A percentile compares a stretch with the other conserved stretches of the same genome.
These are phyloP conservation scores for Kwoniella pini DNA, from an alignment of 768 basidiomycete genomes.

Conservation along the genomic window DNA sequence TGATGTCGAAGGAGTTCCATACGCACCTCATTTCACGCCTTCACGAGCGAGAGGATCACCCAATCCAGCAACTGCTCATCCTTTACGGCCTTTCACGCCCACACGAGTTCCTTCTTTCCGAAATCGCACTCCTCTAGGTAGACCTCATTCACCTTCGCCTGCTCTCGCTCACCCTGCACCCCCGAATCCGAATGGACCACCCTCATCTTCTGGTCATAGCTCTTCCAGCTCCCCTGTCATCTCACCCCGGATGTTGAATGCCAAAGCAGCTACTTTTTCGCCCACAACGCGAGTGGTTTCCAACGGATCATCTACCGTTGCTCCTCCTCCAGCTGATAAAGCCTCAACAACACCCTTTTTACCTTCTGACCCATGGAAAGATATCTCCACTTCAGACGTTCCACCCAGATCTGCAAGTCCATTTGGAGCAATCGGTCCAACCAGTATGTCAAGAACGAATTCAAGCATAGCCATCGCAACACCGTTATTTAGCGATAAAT, in stretches of 20 bases:
- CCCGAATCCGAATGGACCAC: constrained; percentile 20
- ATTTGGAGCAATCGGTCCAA: constrained; percentile 32
- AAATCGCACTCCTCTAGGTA: constrained; percentile 43
- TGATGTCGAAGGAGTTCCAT: constrained; percentile 48
- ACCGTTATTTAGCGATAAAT: constrained; percentile 72
- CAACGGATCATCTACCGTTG: constrained; percentile 55
- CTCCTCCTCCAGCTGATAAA: constrained; percentile 56
- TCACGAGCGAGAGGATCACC: constrained; percentile 68
- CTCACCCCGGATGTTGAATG: constrained; percentile 80
- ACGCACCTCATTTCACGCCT: constrained; percentile 69
- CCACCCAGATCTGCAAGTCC: constrained; percentile 47
- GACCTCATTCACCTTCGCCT: constrained; percentile 47
- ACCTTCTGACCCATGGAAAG: constrained; percentile 89
- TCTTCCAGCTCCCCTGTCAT: constrained; percentile 67
- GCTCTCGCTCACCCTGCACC: constrained; percentile 52
- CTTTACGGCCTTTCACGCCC: constrained; percentile 64
- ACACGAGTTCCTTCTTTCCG: constrained; percentile 53
- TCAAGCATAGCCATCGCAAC: constrained; percentile 85
- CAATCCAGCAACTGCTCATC: constrained; percentile 59
- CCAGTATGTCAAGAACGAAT: constrained; percentile 40
- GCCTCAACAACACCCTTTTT: constrained; percentile 59
- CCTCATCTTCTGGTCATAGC: constrained; percentile 29
- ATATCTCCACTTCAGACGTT: constrained; percentile 58
- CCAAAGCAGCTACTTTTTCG: constrained; percentile 85
- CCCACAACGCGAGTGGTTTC: constrained; percentile 61